Conservation (phyloP, 2,329 filamentous ascomycete genomes). For the Fusarium mangiferae region DNA sequence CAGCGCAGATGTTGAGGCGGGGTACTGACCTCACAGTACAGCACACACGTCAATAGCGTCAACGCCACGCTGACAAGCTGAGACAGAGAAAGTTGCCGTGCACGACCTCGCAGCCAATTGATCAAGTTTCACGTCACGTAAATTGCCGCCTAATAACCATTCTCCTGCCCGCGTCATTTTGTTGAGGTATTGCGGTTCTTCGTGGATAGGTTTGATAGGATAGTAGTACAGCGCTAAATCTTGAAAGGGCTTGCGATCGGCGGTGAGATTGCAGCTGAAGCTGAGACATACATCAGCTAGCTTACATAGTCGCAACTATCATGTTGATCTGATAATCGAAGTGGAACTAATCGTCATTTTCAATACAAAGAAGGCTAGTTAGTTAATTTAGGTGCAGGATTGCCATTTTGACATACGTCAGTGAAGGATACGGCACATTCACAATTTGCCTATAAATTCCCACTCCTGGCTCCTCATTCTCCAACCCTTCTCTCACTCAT, state of each 20-base stretch:
- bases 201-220: not conserved
- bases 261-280: not conserved
- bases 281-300: not conserved
- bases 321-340: not conserved
- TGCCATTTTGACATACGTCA: not conserved
- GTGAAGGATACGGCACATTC: accelerated
- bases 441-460: not conserved
- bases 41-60: not conserved
- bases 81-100: not conserved
- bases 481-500: accelerated
- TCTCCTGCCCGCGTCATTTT: not conserved
- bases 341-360: not conserved
- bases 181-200: not conserved
- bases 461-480: accelerated
- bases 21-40: not conserved
- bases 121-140: not conserved
- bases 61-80: not conserved
- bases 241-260: not conserved
- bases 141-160: accelerated
- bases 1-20: not conserved
- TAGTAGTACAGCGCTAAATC: not conserved
- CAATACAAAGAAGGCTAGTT: not conserved
- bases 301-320: not conserved
- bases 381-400: not conserved
- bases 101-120: not conserved